Evolutionary conservation across 2,329 filamentous ascomycete genomes (phyloP).

Genomic region (Pseudogymnoascus sp.): DNA sequence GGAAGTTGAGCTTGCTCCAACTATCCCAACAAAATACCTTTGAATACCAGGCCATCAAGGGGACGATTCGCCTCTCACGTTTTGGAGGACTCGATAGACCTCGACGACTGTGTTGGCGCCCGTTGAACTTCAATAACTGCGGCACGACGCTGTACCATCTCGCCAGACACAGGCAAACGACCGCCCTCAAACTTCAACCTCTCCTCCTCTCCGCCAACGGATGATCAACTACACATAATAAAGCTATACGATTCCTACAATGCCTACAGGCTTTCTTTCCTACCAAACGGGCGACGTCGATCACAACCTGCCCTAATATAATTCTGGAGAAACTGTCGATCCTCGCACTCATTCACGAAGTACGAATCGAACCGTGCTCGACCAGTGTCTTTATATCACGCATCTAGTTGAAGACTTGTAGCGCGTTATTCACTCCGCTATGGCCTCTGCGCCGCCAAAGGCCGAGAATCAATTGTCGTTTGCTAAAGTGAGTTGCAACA

Average conservation of each 20-base stretch:
- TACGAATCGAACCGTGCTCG: neutral
- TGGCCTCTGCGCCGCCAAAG: slow-evolving; percentile 42
- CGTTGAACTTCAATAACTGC: neutral
- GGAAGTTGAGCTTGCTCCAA: slow-evolving; percentile 9
- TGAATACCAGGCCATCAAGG: slow-evolving; percentile 4
- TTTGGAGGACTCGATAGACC: slow-evolving; percentile 8
- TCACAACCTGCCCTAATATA: slow-evolving; percentile 31
- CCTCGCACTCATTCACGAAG: slow-evolving; percentile 4
- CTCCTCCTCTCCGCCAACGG: neutral
- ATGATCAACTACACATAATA: neutral
- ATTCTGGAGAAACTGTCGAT: slow-evolving; percentile 12
- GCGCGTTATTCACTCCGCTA: slow-evolving; percentile 23
- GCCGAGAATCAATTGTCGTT: slow-evolving; percentile 59
- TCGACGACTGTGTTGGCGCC: slow-evolving; percentile 7
- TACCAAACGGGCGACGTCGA: slow-evolving; percentile 27
- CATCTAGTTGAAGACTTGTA: slow-evolving; percentile 4
- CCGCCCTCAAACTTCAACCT: neutral
- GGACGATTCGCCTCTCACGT: neutral
- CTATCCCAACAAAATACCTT: slow-evolving; percentile 7
- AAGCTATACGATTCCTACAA: slow-evolving; percentile 21
- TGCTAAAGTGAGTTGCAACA: slow-evolving; percentile 34
- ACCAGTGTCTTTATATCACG: slow-evolving; percentile 3
- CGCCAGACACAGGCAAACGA: slow-evolving; percentile 9
- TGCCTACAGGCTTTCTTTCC: slow-evolving; percentile 25
- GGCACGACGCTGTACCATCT: slow-evolving; percentile 10